Evolutionary conservation across 140 eudicot genomes (phyloP), one percentile per base, ranked within the genome.

Genomic region (Cichorium intybus): DNA sequence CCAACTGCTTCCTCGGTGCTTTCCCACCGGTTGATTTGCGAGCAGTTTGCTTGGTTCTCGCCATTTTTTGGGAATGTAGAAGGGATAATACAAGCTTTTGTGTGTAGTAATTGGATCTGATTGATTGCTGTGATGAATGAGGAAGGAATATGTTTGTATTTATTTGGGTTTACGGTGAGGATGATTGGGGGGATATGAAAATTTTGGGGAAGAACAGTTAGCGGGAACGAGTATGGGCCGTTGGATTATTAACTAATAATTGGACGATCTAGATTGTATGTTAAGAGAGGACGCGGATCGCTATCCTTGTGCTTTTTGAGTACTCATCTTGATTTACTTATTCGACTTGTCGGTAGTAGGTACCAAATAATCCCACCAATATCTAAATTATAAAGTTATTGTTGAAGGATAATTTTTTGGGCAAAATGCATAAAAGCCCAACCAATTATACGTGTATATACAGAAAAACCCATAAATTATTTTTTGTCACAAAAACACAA

Each of bases 1-100:
- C 79, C 23, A 72, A 28, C 47, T 78, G 82, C 66, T 78, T 78
- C 4, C 79, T 20, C 0, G 82, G 82, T 8, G 82, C 82, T 31
- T 77, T 77, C 7, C 82, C 82, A 18, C 82, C 78, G n/a, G 82
- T 77, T 18, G 82, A 77, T 45, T 77, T 71, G 34, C 81, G 62
- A n/a, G 82, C 82, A 0, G 82, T 71, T 52, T 77, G 82, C 78
- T 77, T 77, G 3, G 83, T 77, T 23, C 82, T 31, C 1, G 82
- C 77, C 81, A 77, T 77, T 63, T 33, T 24, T 11, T 56, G 46
- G 18, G n/a, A 17, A 18, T 28, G n/a, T 18, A 6, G 31, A 8
- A 58, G 10, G 4, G 43, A n/a, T 4, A 10, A 26, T 17, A 11
- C 16, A 39, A 12, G 3, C 6, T 57, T 58, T 7, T 5, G 47